phyloP scores from a whole-genome alignment of 805 yeast genomes.

The Teunomyces pallodes region DNA sequence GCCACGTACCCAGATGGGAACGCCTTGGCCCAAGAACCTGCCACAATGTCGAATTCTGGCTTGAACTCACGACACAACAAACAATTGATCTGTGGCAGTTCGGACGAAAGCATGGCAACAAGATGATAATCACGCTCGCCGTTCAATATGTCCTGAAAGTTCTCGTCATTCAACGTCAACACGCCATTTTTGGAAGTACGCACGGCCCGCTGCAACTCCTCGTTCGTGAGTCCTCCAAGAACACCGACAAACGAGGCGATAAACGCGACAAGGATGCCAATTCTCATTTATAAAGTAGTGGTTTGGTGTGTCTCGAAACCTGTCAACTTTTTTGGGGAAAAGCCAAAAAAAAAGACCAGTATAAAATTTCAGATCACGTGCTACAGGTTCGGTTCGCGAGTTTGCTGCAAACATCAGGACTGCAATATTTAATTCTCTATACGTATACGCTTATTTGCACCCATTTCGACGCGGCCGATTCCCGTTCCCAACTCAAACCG shows the following conservation, averaged over 20 bases:
- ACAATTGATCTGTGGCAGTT: slow-evolving; percentile 73
- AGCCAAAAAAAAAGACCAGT: background rate
- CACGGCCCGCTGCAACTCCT: slow-evolving; percentile 20
- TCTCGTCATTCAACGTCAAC: slow-evolving; percentile 46
- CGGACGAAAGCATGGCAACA: slow-evolving; percentile 70
- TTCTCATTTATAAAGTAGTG: background rate
- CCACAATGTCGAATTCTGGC: slow-evolving; percentile 63
- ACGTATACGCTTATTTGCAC: slow-evolving; percentile 18
- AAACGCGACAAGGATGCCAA: slow-evolving; percentile 6
- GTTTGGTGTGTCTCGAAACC: background rate
- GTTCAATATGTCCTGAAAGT: slow-evolving; percentile 52
- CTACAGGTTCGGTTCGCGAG: too few relatives aligned
- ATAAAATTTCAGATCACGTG: too few relatives aligned
- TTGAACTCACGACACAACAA: slow-evolving; percentile 65
- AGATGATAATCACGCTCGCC: slow-evolving; percentile 71
- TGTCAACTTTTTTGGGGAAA: background rate
- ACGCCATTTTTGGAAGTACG: slow-evolving; percentile 17
- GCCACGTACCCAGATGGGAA: slow-evolving; percentile 46
- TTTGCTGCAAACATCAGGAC: too few relatives aligned
- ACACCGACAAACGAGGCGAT: slow-evolving; percentile 13
- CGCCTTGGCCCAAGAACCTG: slow-evolving; percentile 52
- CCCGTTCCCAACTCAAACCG: slow-evolving; percentile 50
- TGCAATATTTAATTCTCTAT: background rate
- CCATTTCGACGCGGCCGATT: slow-evolving; percentile 35
- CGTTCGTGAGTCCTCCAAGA: slow-evolving; percentile 21